phyloP scores from a whole-genome alignment of 2,329 filamentous ascomycete species.

The Colletotrichum sp. region DNA sequence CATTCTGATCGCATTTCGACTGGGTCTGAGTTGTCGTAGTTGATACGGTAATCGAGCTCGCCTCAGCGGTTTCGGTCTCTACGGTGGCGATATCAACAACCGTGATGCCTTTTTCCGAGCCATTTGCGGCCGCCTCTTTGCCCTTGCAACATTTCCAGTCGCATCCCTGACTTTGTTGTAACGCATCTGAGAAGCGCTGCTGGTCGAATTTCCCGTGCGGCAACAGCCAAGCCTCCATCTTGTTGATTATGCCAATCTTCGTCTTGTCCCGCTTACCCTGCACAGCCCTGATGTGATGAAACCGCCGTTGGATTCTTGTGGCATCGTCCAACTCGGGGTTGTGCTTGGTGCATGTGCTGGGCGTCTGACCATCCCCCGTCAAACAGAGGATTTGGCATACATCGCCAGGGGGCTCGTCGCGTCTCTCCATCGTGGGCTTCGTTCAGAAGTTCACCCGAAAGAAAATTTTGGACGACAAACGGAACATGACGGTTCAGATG shows the following conservation, averaged over 20 bases:
- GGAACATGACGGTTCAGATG: neutral
- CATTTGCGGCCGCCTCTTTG: neutral
- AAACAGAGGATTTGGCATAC: neutral
- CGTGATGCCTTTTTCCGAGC: rapidly evolving
- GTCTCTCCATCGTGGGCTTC: neutral
- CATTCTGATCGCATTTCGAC: neutral
- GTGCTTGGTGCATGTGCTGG: neutral
- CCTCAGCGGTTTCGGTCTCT: too few relatives aligned
- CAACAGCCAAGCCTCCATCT: neutral
- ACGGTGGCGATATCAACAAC: rapidly evolving
- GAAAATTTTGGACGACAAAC: neutral
- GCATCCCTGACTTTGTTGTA: neutral
- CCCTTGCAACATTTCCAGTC: neutral
- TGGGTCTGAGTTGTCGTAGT: neutral
- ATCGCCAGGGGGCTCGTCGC: neutral
- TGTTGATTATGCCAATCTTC: neutral
- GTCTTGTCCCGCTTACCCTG: neutral
- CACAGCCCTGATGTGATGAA: neutral
- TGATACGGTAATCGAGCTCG: neutral
- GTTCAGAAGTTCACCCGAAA: neutral
- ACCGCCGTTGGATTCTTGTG: neutral
- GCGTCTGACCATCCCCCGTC: neutral
- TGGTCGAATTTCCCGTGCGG: neutral
- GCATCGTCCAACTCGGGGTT: neutral
- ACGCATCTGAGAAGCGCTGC: neutral